A percentile compares a stretch with the other conserved stretches of the same genome.
Conservation (phyloP, 257 asterid species). For the Echium plantagineum region DNA sequence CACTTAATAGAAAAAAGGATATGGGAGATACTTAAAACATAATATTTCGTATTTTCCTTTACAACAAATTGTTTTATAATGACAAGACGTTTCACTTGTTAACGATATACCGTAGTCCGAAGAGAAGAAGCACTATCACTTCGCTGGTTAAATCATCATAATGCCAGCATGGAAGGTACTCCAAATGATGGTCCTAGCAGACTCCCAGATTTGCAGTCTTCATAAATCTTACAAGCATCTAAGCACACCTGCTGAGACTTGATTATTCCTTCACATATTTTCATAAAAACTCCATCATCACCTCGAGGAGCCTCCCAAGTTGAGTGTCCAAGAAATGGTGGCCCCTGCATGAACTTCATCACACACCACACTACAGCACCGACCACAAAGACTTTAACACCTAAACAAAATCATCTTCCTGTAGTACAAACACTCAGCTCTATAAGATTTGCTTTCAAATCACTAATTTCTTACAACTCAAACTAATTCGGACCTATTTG, state of each 20-base stretch:
- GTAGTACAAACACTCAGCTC: constrained; percentile 1
- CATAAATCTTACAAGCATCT: neutral
- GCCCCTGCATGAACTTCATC: neutral
- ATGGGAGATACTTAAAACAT: no score
- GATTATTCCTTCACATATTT: neutral
- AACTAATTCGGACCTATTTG: constrained; percentile 20
- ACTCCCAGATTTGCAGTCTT: no score
- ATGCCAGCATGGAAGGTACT: no score
- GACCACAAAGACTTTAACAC: neutral
- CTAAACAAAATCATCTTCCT: neutral
- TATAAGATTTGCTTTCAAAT: constrained; percentile 4
- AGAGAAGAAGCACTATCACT: no score
- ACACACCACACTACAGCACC: neutral
- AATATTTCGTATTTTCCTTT: no score
- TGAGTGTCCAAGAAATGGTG: neutral
- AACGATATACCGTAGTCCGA: no score
- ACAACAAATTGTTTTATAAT: no score
- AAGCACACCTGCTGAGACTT: neutral
- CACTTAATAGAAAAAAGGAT: no score
- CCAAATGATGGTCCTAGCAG: no score
- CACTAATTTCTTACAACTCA: neutral
- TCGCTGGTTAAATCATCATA: no score
- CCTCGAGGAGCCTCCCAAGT: neutral
- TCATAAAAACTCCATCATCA: neutral
- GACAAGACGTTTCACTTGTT: no score